Evolutionary conservation across 768 basidiomycete genomes (phyloP).

Genomic region (Russula brevipes): DNA sequence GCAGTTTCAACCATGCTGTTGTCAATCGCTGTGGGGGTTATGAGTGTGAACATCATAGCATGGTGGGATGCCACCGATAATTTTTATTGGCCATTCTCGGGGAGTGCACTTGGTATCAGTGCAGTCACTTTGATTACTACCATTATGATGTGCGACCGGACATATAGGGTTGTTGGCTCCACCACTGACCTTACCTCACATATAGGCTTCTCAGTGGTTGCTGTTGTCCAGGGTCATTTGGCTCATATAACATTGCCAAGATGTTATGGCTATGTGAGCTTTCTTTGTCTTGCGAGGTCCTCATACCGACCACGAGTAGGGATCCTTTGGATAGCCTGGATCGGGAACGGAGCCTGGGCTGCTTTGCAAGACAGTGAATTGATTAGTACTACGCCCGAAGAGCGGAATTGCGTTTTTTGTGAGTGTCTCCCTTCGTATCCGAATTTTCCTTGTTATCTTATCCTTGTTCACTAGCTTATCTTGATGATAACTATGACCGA

Average conservation of each 20-base stretch:
- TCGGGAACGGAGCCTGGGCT: conserved; percentile 34
- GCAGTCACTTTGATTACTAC: conserved; percentile 31
- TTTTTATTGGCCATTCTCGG: conserved; percentile 24
- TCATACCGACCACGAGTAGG: conserved; percentile 23
- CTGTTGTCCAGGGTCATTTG: conserved; percentile 34
- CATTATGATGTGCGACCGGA: conserved; percentile 28
- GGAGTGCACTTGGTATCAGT: conserved; percentile 31
- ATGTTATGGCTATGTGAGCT: conserved; percentile 36
- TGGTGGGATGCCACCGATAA: conserved; percentile 15
- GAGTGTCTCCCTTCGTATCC: neutral
- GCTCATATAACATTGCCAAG: conserved; percentile 38
- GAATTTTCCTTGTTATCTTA: neutral
- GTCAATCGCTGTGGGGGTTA: conserved; percentile 31
- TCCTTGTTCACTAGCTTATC: neutral
- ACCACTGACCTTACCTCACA: neutral
- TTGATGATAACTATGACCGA: too few species aligned
- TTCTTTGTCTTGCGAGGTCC: neutral
- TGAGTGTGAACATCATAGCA: conserved; percentile 31
- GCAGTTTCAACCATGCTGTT: conserved; percentile 25
- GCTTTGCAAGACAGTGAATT: conserved; percentile 15
- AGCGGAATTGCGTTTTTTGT: neutral
- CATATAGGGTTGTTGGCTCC: neutral
- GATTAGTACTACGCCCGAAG: neutral
- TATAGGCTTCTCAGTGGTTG: conserved; percentile 36
- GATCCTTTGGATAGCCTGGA: conserved; percentile 38